phyloP scores from a whole-genome alignment of 2,329 filamentous ascomycete species.

The Tothia fuscella region DNA sequence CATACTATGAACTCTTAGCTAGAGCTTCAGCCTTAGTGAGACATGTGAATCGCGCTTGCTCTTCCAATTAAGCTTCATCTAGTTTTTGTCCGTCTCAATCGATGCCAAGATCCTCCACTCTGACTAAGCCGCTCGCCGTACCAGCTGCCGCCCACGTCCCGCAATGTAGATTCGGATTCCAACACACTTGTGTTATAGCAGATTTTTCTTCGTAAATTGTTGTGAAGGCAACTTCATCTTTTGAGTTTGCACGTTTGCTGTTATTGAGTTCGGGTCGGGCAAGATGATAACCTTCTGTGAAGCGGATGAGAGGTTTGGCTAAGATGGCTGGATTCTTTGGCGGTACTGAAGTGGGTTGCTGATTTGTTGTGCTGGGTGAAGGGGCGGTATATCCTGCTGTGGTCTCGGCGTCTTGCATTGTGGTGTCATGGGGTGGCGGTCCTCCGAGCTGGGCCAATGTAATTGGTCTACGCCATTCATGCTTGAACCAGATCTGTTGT shows the following conservation, averaged over 20 bases:
- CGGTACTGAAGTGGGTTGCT: not conserved
- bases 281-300: slow-evolving; percentile 25
- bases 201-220: slow-evolving; percentile 35
- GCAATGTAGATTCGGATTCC: slow-evolving; percentile 39
- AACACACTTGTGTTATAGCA: slow-evolving; percentile 32
- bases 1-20: not conserved
- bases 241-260: slow-evolving; percentile 15
- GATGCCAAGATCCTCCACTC: slow-evolving; percentile 35
- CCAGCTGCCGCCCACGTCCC: slow-evolving; percentile 41
- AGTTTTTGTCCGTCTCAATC: slow-evolving; percentile 1
- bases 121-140: slow-evolving; percentile 35
- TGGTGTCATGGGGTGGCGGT: not conserved
- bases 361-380: not conserved
- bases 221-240: slow-evolving; percentile 21
- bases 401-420: not conserved
- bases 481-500: slow-evolving; percentile 45
- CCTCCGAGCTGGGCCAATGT: not conserved
- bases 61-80: not conserved
- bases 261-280: slow-evolving; percentile 17
- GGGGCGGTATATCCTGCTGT: not conserved
- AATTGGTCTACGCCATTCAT: slow-evolving; percentile 38
- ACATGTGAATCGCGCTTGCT: not conserved
- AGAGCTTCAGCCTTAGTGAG: not conserved
- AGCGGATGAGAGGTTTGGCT: slow-evolving; percentile 6
- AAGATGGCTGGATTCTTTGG: not conserved